Conservation (phyloP, 2,329 filamentous ascomycete genomes). For the Plenodomus lindquistii region DNA sequence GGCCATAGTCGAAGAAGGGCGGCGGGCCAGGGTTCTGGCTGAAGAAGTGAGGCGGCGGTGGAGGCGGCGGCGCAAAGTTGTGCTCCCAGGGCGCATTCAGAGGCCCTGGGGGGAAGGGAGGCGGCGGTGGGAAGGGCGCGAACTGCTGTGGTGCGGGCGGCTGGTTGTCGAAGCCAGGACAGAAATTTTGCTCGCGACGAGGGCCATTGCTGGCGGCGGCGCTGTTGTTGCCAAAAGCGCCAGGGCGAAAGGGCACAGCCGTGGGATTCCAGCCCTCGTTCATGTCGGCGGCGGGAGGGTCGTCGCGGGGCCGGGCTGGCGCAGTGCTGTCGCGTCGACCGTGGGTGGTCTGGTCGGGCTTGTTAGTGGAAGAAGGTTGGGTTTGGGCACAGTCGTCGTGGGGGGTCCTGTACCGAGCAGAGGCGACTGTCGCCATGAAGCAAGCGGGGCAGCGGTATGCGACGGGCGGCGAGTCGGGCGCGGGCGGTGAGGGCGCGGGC, state of each 20-base stretch:
- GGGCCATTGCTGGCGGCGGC: not conserved
- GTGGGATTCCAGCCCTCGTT: conserved; percentile 24
- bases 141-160: conserved; percentile 6
- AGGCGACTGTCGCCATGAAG: conserved; percentile 29
- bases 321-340: conserved; percentile 24
- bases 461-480: conserved; percentile 11
- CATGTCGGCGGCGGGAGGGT: conserved; percentile 20
- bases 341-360: conserved; percentile 22
- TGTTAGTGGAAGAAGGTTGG: conserved; percentile 31
- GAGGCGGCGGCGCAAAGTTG: conserved; percentile 8
- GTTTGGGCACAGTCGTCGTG: conserved; percentile 26
- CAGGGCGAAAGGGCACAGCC: conserved; percentile 25
- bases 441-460: conserved; percentile 17
- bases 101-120: conserved; percentile 6
- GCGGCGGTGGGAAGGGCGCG: conserved; percentile 9
- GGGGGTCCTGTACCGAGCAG: conserved; percentile 30
- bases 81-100: conserved; percentile 11
- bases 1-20: conserved; percentile 11
- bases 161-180: conserved; percentile 12
- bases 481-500: conserved; percentile 13
- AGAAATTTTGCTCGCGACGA: conserved; percentile 12
- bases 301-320: conserved; percentile 7
- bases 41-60: conserved; percentile 13
- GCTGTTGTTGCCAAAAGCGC: conserved; percentile 7
- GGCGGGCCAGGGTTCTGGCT: conserved; percentile 7